Percentiles rank a stretch among this genome's conserved stretches.
phyloP scores from a whole-genome alignment of 73 alveolate species.

The Tetrahymena elliotti region DNA sequence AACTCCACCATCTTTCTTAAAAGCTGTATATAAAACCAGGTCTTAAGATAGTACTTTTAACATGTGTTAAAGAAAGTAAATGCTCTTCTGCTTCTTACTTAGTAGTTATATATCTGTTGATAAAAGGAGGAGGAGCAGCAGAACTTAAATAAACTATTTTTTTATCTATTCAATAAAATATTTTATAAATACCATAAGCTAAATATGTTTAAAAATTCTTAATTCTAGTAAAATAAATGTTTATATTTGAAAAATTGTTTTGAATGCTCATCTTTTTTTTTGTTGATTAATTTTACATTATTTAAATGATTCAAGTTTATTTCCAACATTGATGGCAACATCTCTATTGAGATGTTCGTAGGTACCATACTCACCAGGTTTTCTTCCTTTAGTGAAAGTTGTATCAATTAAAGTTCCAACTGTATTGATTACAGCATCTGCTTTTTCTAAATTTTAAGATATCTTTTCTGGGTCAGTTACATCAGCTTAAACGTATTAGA shows the following conservation, averaged over 20 bases:
- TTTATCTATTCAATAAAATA: not conserved
- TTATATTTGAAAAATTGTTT: not conserved
- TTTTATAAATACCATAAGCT: not conserved
- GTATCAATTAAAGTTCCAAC: not conserved
- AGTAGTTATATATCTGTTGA: slow-evolving; percentile 22
- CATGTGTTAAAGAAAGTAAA: not conserved
- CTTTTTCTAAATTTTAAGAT: not conserved
- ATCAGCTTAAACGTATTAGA: not conserved
- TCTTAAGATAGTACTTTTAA: slow-evolving; percentile 5
- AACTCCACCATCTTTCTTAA: slow-evolving; percentile 22
- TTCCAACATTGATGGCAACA: not conserved
- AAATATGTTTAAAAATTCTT: not conserved
- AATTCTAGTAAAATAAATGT: not conserved
- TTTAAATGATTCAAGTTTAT: not conserved
- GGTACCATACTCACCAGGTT: not conserved
- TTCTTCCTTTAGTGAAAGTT: not conserved
- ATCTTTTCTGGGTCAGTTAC: not conserved
- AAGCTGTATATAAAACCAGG: slow-evolving; percentile 38
- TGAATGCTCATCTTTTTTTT: too few relatives aligned
- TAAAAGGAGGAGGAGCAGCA: slow-evolving; percentile 37
- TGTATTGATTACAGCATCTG: not conserved
- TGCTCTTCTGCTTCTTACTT: slow-evolving; percentile 40
- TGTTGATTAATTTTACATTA: not conserved
- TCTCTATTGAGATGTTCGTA: not conserved
- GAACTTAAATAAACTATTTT: slow-evolving; percentile 31